These are phyloP conservation scores for Termitomyces eurrhizus DNA, from an alignment of 768 basidiomycete genomes.

Conservation along the genomic window DNA sequence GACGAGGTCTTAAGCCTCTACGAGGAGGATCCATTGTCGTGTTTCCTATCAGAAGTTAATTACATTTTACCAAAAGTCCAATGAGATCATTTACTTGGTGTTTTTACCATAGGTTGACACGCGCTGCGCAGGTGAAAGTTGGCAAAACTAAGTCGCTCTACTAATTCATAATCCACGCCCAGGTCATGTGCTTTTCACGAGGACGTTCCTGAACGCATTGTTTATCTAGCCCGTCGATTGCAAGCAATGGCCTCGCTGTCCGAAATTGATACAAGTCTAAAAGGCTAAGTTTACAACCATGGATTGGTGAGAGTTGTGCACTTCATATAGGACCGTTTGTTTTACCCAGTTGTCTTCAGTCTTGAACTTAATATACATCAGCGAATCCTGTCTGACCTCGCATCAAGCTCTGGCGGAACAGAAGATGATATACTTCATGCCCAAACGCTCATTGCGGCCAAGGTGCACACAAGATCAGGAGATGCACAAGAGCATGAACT, in stretches of 20 bases:
- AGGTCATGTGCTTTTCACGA: conserved; percentile 1
- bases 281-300: conserved; percentile 21
- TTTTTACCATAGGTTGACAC: background rate
- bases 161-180: too few species aligned
- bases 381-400: conserved; percentile 71
- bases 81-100: background rate
- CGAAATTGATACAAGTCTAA: background rate
- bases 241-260: background rate
- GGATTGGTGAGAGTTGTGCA: conserved; percentile 42
- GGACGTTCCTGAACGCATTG: background rate
- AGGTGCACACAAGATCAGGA: conserved; percentile 44
- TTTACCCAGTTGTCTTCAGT: conserved; percentile 30
- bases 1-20: conserved; percentile 4
- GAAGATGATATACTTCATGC: conserved; percentile 45
- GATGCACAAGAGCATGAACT: conserved; percentile 24
- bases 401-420: conserved; percentile 46
- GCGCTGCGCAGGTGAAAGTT: background rate
- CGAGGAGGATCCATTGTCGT: background rate
- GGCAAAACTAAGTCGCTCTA: background rate
- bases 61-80: background rate
- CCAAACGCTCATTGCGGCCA: conserved; percentile 57
- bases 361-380: conserved; percentile 79
- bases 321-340: background rate
- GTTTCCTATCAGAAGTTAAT: background rate
- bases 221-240: background rate